Evolutionary conservation across 2,329 filamentous ascomycete species (phyloP).

Genomic region (Fusarium virguliforme): DNA sequence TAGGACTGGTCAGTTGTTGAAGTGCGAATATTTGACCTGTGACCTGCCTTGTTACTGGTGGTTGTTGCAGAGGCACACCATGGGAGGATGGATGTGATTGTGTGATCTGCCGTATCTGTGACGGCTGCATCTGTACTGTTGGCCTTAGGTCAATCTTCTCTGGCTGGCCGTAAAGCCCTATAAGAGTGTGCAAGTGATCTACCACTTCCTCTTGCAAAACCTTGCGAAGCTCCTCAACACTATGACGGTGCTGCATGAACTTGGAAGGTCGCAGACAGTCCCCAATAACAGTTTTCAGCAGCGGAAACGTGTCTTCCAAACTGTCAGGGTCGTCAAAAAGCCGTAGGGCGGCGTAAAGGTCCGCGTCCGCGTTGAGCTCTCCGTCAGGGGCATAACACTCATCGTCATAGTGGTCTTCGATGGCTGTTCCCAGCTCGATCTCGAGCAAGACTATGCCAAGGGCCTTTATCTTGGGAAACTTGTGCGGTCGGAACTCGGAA

Average conservation of each 20-base stretch:
- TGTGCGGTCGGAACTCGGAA: neutral
- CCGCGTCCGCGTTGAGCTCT: constrained; percentile 2
- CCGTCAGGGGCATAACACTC: neutral
- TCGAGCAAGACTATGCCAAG: neutral
- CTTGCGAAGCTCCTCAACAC: constrained; percentile 23
- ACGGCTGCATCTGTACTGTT: constrained; percentile 9
- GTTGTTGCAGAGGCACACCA: neutral
- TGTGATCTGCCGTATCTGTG: neutral
- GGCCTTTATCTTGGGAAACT: neutral
- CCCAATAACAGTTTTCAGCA: constrained; percentile 15
- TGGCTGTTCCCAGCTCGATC: constrained; percentile 3
- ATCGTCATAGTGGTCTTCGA: neutral
- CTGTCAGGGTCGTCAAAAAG: neutral
- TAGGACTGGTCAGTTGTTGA: neutral
- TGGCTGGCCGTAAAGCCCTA: constrained; percentile 19
- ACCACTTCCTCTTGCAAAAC: constrained; percentile 23
- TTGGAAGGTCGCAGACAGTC: constrained; percentile 20
- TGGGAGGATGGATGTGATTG: neutral
- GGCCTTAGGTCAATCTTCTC: constrained; percentile 23
- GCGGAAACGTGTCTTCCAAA: neutral
- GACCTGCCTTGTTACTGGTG: neutral
- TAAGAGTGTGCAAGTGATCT: constrained; percentile 17
- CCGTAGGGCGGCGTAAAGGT: neutral
- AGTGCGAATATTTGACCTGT: neutral
- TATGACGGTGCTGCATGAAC: constrained; percentile 27